A percentile compares a stretch with the other conserved stretches of the same genome.
phyloP scores from a whole-genome alignment of 2,329 filamentous ascomycete species.

The Meredithiella fracta region DNA sequence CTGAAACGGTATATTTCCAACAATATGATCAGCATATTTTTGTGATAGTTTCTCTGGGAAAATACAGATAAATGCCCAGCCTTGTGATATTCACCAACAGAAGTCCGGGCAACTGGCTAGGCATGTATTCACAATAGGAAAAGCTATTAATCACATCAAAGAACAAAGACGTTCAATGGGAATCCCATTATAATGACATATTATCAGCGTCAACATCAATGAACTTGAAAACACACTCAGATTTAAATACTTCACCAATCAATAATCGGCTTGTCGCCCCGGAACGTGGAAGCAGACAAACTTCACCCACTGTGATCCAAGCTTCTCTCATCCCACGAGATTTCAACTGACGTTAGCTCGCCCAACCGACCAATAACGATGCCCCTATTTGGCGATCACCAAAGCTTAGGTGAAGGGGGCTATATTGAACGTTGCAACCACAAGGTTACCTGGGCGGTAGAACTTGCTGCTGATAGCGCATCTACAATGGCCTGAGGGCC shows the following conservation, averaged over 20 bases:
- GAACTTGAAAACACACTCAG: too few species aligned
- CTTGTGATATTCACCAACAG: not conserved
- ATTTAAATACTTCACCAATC: too few species aligned
- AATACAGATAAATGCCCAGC: too few species aligned
- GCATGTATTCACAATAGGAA: not conserved
- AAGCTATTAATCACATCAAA: not conserved
- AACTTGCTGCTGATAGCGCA: not conserved
- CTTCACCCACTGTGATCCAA: not conserved
- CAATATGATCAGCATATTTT: not conserved
- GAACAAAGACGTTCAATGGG: too few species aligned
- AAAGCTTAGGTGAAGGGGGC: not conserved
- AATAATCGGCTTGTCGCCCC: too few species aligned
- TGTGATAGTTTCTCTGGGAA: too few species aligned
- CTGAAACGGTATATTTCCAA: not conserved
- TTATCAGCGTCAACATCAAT: too few species aligned
- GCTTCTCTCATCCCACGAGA: not conserved
- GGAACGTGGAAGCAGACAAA: too few species aligned
- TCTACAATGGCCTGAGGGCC: not conserved
- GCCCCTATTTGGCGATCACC: not conserved
- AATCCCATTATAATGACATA: too few species aligned
- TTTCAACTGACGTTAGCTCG: not conserved
- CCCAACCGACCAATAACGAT: not conserved
- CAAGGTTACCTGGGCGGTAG: not conserved
- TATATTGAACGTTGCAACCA: constrained; percentile 1
- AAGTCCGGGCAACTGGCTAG: too few species aligned